Conservation (phyloP, 148 eudicot genomes). For the Hydrangea macrophylla region DNA sequence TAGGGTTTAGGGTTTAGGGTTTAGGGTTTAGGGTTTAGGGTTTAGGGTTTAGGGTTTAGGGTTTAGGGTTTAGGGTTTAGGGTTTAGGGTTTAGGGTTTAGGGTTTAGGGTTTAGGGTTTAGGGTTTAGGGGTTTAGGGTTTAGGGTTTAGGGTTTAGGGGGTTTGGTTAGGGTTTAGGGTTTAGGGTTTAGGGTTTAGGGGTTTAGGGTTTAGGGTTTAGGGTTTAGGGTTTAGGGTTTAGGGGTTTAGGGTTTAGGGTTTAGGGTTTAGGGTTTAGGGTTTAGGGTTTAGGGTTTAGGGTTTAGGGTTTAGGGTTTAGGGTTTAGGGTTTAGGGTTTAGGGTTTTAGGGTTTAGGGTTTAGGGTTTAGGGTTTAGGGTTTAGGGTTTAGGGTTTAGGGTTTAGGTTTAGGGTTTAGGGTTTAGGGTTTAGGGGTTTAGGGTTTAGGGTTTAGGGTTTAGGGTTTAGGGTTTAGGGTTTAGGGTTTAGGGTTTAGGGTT, state of each 20-base stretch:
- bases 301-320: too few species aligned
- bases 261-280: constrained; percentile 18
- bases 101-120: constrained; percentile 14
- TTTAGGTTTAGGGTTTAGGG: constrained; percentile 9
- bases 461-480: constrained; percentile 9
- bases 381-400: constrained; percentile 8
- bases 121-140: too few species aligned
- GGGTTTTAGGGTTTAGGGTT: constrained; percentile 10
- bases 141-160: constrained; percentile 17
- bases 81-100: constrained; percentile 18
- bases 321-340: too few species aligned
- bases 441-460: constrained; percentile 8
- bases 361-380: constrained; percentile 8
- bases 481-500: constrained; percentile 6
- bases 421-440: too few species aligned
- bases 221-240: too few species aligned
- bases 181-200: background rate
- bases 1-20: too few species aligned
- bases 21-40: too few species aligned
- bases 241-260: constrained; percentile 18
- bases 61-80: constrained; percentile 13
- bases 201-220: too few species aligned
- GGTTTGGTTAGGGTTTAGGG: background rate
- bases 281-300: too few species aligned
- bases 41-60: too few species aligned